Evolutionary conservation across 192 early-diverging fungal genomes (phyloP).

Genomic region (Podila epigama): DNA sequence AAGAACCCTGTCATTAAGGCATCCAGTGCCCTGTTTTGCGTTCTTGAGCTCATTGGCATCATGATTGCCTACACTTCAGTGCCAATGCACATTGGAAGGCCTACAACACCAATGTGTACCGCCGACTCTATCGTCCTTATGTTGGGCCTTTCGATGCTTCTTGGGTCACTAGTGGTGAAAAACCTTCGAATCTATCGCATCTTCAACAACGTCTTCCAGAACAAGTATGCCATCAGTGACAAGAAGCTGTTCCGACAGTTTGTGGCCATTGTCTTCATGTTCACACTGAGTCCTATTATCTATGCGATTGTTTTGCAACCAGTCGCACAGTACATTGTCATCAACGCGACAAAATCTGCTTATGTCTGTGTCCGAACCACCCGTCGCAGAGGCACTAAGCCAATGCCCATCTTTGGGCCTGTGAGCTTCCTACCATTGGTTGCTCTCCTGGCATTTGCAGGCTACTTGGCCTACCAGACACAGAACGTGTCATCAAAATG

Average conservation of each 20-base stretch:
- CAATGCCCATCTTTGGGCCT: neutral
- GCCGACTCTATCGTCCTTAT: neutral
- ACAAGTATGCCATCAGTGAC: conserved; percentile 10
- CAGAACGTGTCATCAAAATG: conserved; percentile 1
- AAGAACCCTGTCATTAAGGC: conserved; percentile 11
- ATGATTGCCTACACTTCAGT: neutral
- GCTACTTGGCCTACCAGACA: conserved; percentile 4
- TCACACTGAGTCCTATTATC: neutral
- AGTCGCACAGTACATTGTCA: neutral
- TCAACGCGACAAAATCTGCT: neutral
- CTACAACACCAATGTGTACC: neutral
- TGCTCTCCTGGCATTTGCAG: neutral
- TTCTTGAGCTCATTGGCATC: conserved; percentile 6
- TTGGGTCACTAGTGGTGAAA: conserved; percentile 9
- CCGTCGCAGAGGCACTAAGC: neutral
- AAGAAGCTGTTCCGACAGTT: conserved; percentile 1
- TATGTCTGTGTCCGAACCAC: neutral
- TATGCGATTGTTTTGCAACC: neutral
- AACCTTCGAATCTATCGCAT: conserved; percentile 11
- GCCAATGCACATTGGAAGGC: neutral
- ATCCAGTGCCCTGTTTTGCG: conserved; percentile 11
- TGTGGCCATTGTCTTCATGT: neutral
- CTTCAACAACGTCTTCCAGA: conserved; percentile 11
- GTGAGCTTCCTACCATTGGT: neutral
- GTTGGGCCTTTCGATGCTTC: neutral